Conservation (phyloP, 345 rosid genomes). For the Euphorbia tirucalli region DNA sequence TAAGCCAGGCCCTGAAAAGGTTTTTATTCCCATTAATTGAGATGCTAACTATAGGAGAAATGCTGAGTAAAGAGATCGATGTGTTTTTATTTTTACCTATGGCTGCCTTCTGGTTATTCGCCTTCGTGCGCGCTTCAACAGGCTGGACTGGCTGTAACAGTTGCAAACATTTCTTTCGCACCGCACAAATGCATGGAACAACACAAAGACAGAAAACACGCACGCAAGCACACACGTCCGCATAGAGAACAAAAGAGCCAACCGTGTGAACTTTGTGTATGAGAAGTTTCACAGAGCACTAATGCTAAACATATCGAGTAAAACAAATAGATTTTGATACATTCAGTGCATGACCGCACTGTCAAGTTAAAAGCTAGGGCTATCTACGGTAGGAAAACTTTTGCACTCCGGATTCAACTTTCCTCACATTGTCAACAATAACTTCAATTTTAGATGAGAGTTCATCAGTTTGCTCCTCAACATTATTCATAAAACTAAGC, state of each 20-base stretch:
- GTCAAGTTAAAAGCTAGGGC: constrained; percentile 12
- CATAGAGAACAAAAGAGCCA: neutral
- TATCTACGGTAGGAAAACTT: constrained; percentile 34
- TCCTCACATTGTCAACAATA: constrained; percentile 52
- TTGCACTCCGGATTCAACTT: constrained; percentile 50
- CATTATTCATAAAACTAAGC: constrained; percentile 47
- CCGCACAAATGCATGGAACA: too few relatives aligned
- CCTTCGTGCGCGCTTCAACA: too few relatives aligned
- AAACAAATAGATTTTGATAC: constrained; percentile 9
- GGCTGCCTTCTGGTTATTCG: too few relatives aligned
- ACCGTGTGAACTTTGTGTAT: constrained; percentile 6
- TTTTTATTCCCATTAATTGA: too few relatives aligned
- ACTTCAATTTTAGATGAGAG: constrained; percentile 49
- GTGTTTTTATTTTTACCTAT: too few relatives aligned
- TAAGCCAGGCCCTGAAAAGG: too few relatives aligned
- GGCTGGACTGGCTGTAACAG: too few relatives aligned
- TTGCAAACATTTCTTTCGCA: too few relatives aligned
- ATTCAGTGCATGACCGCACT: neutral
- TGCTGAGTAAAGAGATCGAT: too few relatives aligned
- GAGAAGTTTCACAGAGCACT: neutral
- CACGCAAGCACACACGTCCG: too few relatives aligned
- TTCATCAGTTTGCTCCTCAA: constrained; percentile 62
- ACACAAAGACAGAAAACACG: too few relatives aligned
- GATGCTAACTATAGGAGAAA: too few relatives aligned
- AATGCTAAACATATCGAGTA: neutral